Conservation (phyloP, 176 grass and related monocot genomes). For the Tuctoria greenei region DNA sequence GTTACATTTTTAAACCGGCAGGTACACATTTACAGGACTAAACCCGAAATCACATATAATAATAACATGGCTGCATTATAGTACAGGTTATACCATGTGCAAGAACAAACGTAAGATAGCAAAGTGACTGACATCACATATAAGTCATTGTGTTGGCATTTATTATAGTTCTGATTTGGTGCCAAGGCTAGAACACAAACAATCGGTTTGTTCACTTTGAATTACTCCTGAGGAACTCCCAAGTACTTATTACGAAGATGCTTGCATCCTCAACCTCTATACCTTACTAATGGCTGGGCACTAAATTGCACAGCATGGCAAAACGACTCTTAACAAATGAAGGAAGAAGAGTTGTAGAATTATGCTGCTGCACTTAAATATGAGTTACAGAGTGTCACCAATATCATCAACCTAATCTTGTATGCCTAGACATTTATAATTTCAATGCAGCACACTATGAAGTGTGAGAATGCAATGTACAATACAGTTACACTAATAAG, state of each 20-base stretch:
- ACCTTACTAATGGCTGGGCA: neutral
- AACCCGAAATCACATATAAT: neutral
- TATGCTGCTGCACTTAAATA: neutral
- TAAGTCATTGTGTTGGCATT: too few species aligned
- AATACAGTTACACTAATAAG: neutral
- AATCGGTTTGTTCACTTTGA: neutral
- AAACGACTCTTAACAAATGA: neutral
- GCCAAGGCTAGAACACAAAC: constrained; percentile 1
- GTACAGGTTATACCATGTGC: neutral
- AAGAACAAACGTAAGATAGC: neutral
- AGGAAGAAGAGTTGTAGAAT: neutral
- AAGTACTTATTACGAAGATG: neutral
- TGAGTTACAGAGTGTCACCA: neutral
- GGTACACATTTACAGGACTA: too few species aligned
- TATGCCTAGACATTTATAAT: neutral
- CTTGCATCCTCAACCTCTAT: neutral
- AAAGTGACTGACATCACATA: constrained; percentile 2
- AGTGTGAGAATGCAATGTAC: neutral
- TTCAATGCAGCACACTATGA: neutral
- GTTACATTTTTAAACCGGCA: neutral
- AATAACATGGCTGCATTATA: neutral
- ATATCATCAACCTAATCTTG: neutral
- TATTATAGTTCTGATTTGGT: constrained; percentile 17
- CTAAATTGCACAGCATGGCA: neutral
- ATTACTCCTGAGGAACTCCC: neutral